phyloP scores from a whole-genome alignment of 257 asterid genomes.

The Penstemon davidsonii region DNA sequence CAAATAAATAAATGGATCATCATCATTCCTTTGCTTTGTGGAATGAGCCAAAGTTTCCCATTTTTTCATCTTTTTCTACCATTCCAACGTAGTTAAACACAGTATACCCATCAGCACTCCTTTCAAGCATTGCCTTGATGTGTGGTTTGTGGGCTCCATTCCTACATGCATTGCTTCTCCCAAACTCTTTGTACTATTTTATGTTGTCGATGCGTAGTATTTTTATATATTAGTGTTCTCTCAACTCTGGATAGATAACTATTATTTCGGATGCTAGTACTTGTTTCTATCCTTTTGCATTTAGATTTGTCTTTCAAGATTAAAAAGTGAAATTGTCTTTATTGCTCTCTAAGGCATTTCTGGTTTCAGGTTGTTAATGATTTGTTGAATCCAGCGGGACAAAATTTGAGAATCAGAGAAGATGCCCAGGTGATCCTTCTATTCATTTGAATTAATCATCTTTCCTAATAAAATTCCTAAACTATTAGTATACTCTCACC shows the following conservation, averaged over 20 bases:
- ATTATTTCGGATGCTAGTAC: constrained; percentile 17
- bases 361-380: constrained; percentile 90
- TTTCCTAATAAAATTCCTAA: constrained; percentile 7
- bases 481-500: constrained; percentile 8
- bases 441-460: constrained; percentile 15
- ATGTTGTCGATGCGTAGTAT: not conserved
- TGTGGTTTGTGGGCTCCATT: constrained; percentile 18
- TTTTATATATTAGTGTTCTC: not conserved
- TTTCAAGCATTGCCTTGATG: constrained; percentile 19
- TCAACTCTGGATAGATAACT: not conserved
- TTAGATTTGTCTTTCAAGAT: constrained; percentile 14
- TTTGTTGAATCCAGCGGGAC: constrained; percentile 98
- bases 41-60: not conserved
- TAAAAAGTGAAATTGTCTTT: constrained; percentile 20
- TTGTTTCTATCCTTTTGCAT: constrained; percentile 11
- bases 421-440: constrained; percentile 73
- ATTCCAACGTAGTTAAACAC: constrained; percentile 9
- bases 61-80: constrained; percentile 12
- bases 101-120: constrained; percentile 6
- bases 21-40: constrained; percentile 13
- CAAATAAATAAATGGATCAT: not conserved
- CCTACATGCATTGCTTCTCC: constrained; percentile 12
- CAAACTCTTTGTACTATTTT: not conserved
- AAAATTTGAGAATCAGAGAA: constrained; percentile 92
- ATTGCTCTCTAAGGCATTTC: constrained; percentile 25